These are phyloP conservation scores for Lathyrus aphaca DNA, from an alignment of 306 rosid species.

Conservation along the genomic window DNA sequence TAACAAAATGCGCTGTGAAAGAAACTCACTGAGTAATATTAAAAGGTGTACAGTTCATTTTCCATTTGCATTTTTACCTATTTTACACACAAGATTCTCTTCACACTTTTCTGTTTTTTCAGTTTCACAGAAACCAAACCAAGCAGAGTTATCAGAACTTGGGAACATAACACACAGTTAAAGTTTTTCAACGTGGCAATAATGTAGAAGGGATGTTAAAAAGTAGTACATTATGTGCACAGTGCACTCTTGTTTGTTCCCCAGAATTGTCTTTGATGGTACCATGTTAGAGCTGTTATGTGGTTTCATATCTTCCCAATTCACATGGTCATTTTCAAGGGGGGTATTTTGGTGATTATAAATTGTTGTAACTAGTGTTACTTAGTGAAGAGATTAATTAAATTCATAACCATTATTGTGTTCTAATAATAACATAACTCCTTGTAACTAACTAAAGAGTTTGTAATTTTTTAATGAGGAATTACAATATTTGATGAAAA, in stretches of 20 bases:
- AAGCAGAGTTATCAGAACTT: slow-evolving; percentile 1
- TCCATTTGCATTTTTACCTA: background rate
- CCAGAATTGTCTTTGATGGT: background rate
- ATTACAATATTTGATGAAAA: no score
- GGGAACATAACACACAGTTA: background rate
- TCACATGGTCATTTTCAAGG: slow-evolving; percentile 4
- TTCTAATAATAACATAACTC: no score
- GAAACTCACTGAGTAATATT: background rate
- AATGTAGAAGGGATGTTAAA: background rate
- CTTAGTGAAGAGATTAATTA: no score
- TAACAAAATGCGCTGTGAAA: background rate
- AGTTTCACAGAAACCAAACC: background rate
- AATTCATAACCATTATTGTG: no score
- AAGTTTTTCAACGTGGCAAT: slow-evolving; percentile 18
- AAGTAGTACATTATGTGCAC: background rate
- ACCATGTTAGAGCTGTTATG: slow-evolving; percentile 1
- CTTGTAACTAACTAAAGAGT: no score
- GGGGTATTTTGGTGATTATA: no score
- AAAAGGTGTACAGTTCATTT: background rate
- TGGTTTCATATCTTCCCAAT: background rate
- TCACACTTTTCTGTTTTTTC: background rate
- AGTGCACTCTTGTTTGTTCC: background rate
- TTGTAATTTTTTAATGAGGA: no score
- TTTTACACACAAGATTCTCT: background rate
- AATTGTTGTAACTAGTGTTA: no score